Evolutionary conservation across 352 stramenopile species (phyloP).

Genomic region (Hyaloperonospora brassicae): DNA sequence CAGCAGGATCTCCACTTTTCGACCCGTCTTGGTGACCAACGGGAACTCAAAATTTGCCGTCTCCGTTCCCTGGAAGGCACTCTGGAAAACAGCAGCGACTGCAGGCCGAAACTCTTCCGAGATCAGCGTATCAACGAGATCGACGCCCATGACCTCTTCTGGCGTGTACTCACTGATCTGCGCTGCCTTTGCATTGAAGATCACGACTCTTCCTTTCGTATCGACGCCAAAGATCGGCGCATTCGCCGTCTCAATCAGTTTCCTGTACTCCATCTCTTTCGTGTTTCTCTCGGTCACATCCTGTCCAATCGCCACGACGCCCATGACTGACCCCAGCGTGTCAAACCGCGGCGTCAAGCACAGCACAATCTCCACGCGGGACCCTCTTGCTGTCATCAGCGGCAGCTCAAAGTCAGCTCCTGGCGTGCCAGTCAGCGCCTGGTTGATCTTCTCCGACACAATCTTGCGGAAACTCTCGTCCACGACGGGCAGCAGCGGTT

Average conservation of each 20-base stretch:
- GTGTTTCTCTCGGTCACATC: slow-evolving; percentile 57
- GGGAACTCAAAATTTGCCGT: no score
- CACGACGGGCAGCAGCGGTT: slow-evolving; percentile 38
- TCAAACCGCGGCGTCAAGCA: slow-evolving; percentile 49
- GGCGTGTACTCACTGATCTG: slow-evolving; percentile 84
- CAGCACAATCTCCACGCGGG: slow-evolving; percentile 45
- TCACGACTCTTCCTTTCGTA: slow-evolving; percentile 43
- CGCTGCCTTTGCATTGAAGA: slow-evolving; percentile 89
- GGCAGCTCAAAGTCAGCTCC: slow-evolving; percentile 48
- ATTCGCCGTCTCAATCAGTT: slow-evolving; percentile 69
- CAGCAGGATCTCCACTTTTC: slow-evolving; percentile 42
- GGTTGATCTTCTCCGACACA: slow-evolving; percentile 35
- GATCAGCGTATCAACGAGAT: slow-evolving; percentile 78
- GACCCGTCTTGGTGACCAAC: no score
- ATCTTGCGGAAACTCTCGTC: slow-evolving; percentile 37
- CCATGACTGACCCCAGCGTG: slow-evolving; percentile 22
- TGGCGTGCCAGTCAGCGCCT: slow-evolving; percentile 38
- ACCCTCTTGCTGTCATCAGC: slow-evolving; percentile 37
- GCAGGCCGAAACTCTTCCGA: slow-evolving; percentile 53
- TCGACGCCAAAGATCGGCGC: slow-evolving; percentile 75
- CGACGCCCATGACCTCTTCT: slow-evolving; percentile 78
- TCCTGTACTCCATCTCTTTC: slow-evolving; percentile 62
- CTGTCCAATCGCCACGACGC: slow-evolving; percentile 63
- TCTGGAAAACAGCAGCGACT: slow-evolving; percentile 48
- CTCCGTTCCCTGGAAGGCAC: slow-evolving; percentile 43